phyloP scores from a whole-genome alignment of 805 yeast species.

The Myxozyma nipponensis region DNA sequence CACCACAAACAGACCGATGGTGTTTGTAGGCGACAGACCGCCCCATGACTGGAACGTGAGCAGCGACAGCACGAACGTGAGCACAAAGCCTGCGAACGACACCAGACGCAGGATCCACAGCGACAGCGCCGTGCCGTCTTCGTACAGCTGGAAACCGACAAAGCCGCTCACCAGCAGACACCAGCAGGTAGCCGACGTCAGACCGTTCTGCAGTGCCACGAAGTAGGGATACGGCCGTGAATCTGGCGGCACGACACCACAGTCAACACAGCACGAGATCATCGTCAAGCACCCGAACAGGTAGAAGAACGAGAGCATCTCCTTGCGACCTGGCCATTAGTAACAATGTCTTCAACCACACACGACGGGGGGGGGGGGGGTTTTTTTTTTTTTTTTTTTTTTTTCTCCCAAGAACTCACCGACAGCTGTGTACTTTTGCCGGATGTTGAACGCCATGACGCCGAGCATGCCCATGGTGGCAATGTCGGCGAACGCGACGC shows the following conservation, averaged over 20 bases:
- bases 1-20: conserved; percentile 67
- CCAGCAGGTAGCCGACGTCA: conserved; percentile 68
- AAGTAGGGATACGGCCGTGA: conserved; percentile 71
- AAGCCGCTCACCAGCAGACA: conserved; percentile 69
- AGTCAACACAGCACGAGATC: conserved; percentile 72
- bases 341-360: background rate
- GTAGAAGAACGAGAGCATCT: conserved; percentile 72
- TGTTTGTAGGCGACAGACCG: conserved; percentile 45
- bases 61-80: conserved; percentile 63
- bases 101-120: conserved; percentile 53
- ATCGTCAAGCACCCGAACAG: conserved; percentile 54
- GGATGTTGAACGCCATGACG: conserved; percentile 70
- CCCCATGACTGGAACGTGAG: conserved; percentile 69
- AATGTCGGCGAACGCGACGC: conserved; percentile 80
- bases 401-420: conserved; percentile 36
- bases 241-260: conserved; percentile 90
- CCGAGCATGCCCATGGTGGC: conserved; percentile 62
- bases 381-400: background rate
- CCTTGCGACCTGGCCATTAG: conserved; percentile 54
- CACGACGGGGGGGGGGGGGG: too few relatives aligned
- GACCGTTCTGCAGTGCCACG: conserved; percentile 75
- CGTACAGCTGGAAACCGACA: conserved; percentile 87
- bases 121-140: conserved; percentile 76
- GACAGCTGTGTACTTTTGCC: conserved; percentile 88
- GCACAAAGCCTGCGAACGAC: conserved; percentile 55